These are phyloP conservation scores for Pyricularia sp. DNA, from an alignment of 2,329 filamentous ascomycete species.

Conservation along the genomic window DNA sequence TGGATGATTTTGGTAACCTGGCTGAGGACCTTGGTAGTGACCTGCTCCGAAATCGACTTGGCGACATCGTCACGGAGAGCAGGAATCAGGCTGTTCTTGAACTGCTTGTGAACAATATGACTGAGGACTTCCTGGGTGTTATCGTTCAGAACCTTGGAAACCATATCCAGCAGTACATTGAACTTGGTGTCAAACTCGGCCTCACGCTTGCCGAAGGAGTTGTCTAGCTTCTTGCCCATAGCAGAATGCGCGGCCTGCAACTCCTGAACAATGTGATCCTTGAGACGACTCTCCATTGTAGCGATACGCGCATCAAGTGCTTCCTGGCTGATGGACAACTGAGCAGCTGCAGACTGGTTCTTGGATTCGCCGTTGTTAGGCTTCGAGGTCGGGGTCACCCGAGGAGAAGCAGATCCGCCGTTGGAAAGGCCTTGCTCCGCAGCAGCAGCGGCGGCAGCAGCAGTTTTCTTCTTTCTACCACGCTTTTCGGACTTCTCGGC, in stretches of 20 bases:
- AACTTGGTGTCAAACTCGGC: slow-evolving; percentile 39
- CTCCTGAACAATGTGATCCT: slow-evolving; percentile 41
- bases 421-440: slow-evolving; percentile 31
- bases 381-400: slow-evolving; percentile 14
- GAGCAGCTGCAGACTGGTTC: slow-evolving; percentile 11
- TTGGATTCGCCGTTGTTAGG: slow-evolving; percentile 18
- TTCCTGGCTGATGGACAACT: slow-evolving; percentile 18
- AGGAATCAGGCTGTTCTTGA: slow-evolving; percentile 64
- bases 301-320: slow-evolving; percentile 40
- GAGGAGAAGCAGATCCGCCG: slow-evolving; percentile 22
- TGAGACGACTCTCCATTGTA: slow-evolving; percentile 38
- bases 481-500: slow-evolving; percentile 48
- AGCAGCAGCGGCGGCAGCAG: slow-evolving; percentile 25
- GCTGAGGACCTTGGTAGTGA: slow-evolving; percentile 54
- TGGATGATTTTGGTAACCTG: slow-evolving; percentile 54
- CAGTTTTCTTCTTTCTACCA: slow-evolving; percentile 55
- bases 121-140: slow-evolving; percentile 60
- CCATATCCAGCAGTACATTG: slow-evolving; percentile 41
- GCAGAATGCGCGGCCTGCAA: slow-evolving; percentile 23
- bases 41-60: slow-evolving; percentile 56
- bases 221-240: slow-evolving; percentile 31
- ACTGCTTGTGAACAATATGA: slow-evolving; percentile 62
- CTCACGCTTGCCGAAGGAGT: slow-evolving; percentile 46
- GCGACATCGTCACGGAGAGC: slow-evolving; percentile 54
- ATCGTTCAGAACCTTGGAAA: slow-evolving; percentile 46